Conservation (phyloP, 2,329 filamentous ascomycete genomes). For the Talaromyces sp. region DNA sequence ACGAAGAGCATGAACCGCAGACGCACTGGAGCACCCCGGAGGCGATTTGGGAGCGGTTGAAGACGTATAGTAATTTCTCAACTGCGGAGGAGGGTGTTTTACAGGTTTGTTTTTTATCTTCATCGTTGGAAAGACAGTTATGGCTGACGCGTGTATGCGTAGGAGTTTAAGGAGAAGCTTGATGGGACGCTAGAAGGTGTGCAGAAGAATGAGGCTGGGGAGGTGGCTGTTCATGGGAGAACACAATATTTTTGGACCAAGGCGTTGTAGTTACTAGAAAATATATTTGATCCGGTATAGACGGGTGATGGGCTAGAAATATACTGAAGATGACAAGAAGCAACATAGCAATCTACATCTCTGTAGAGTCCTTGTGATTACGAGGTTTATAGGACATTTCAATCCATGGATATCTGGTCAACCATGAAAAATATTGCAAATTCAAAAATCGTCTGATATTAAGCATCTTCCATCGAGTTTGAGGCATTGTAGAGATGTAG, state of each 20-base stretch:
- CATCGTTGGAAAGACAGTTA: not conserved
- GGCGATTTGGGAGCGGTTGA: constrained; percentile 61
- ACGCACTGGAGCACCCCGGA: constrained; percentile 58
- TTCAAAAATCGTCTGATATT: too few relatives aligned
- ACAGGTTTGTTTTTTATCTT: constrained; percentile 33
- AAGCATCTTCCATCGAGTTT: not conserved
- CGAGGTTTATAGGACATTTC: too few relatives aligned
- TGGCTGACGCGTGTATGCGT: constrained; percentile 19
- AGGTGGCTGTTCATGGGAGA: constrained; percentile 62
- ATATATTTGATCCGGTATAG: not conserved
- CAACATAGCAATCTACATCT: too few relatives aligned
- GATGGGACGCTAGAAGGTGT: constrained; percentile 50
- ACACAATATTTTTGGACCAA: constrained; percentile 63
- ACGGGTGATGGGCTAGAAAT: not conserved
- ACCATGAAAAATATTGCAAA: too few relatives aligned
- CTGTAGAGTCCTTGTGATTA: too few relatives aligned
- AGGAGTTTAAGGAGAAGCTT: constrained; percentile 50
- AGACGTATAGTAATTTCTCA: constrained; percentile 66
- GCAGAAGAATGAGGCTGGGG: constrained; percentile 54
- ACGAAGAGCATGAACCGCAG: constrained; percentile 56
- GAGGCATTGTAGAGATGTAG: too few relatives aligned
- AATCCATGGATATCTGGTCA: too few relatives aligned
- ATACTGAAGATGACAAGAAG: not conserved
- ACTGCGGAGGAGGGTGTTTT: constrained; percentile 53
- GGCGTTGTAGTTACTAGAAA: not conserved